Conservation (phyloP, 139 green algal genomes). For the Haematococcus lacustris region DNA sequence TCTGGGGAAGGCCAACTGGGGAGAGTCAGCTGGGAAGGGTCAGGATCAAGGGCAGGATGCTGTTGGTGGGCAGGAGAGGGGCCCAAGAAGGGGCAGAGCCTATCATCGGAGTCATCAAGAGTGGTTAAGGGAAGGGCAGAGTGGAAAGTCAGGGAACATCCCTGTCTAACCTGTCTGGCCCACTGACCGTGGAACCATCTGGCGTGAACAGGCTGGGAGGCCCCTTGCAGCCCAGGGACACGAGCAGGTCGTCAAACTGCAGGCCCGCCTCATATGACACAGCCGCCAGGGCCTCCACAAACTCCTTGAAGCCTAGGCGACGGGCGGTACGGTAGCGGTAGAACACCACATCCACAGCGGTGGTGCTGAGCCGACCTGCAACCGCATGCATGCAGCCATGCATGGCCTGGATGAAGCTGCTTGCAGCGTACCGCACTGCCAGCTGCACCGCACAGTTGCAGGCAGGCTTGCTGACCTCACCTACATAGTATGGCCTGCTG, state of each 20-base stretch:
- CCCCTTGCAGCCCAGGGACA: conserved; percentile 17
- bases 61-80: too few relatives aligned
- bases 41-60: too few relatives aligned
- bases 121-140: too few relatives aligned
- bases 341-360: conserved; percentile 43
- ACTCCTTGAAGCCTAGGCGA: conserved; percentile 39
- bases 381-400: not conserved
- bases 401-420: too few relatives aligned
- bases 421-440: not conserved
- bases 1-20: too few relatives aligned
- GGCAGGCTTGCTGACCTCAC: too few relatives aligned
- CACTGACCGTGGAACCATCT: conserved; percentile 12
- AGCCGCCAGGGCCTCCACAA: conserved; percentile 31
- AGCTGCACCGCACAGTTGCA: not conserved
- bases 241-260: conserved; percentile 37
- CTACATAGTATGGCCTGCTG: too few relatives aligned
- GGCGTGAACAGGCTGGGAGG: conserved; percentile 15
- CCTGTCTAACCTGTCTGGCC: too few relatives aligned
- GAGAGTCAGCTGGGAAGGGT: too few relatives aligned
- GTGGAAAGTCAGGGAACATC: too few relatives aligned
- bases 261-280: conserved; percentile 41
- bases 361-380: conserved; percentile 38
- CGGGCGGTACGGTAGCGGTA: conserved; percentile 32
- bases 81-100: too few relatives aligned
- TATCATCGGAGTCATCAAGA: too few relatives aligned